phyloP scores from a whole-genome alignment of 257 asterid genomes.

The Rauvolfia tetraphylla region DNA sequence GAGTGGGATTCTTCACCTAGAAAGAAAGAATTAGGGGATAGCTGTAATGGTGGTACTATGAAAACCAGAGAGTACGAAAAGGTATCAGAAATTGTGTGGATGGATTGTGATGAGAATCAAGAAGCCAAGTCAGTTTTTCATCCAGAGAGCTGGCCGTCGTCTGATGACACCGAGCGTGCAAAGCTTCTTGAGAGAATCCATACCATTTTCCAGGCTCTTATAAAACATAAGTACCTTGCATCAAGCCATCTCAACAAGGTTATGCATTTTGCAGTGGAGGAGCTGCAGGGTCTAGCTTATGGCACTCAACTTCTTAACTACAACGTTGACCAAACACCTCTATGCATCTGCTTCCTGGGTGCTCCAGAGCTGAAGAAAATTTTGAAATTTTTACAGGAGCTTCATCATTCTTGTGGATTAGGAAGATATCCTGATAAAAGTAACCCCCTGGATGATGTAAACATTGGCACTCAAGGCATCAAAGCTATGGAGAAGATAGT shows the following conservation, averaged over 20 bases:
- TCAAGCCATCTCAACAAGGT: constrained; percentile 85
- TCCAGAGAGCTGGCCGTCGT: constrained; percentile 63
- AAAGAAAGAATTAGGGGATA: constrained; percentile 39
- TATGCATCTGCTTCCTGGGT: constrained; percentile 79
- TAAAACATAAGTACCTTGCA: constrained; percentile 65
- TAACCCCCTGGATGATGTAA: constrained; percentile 39
- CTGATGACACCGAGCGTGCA: constrained; percentile 81
- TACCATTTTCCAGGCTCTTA: constrained; percentile 57
- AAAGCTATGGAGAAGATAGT: constrained; percentile 57
- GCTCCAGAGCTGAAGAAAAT: constrained; percentile 76
- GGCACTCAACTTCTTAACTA: constrained; percentile 67
- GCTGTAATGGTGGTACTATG: constrained; percentile 32
- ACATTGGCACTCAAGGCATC: constrained; percentile 32
- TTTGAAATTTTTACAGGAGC: constrained; percentile 78
- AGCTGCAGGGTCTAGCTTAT: constrained; percentile 68
- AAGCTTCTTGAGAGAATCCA: constrained; percentile 81
- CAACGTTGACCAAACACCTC: constrained; percentile 67
- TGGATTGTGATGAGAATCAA: constrained; percentile 75
- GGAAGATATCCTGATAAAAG: constrained; percentile 67
- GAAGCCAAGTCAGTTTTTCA: constrained; percentile 43
- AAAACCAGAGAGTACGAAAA: constrained; percentile 55
- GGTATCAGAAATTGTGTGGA: constrained; percentile 64
- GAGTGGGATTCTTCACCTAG: constrained; percentile 62
- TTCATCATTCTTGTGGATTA: constrained; percentile 64
- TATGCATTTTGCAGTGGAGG: constrained; percentile 80